Conservation (phyloP, 805 yeast genomes). For the Saccharomyces jurei region DNA sequence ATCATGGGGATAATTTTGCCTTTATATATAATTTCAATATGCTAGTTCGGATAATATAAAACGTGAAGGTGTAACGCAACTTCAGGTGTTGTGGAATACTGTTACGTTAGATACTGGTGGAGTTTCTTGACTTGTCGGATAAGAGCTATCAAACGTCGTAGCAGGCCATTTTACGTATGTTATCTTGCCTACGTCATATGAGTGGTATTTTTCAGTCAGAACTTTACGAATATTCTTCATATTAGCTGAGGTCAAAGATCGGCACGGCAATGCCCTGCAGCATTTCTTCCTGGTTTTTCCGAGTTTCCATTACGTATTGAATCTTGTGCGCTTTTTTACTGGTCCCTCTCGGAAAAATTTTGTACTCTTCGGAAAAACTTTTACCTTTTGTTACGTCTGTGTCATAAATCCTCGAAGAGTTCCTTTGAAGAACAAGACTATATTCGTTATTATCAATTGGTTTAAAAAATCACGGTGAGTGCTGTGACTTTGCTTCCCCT, state of each 20-base stretch:
- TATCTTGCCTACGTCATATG: constrained; percentile 44
- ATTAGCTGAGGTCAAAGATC: not conserved
- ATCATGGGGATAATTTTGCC: constrained; percentile 1
- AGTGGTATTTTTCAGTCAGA: constrained; percentile 50
- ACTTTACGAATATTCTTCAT: constrained; percentile 16
- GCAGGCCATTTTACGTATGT: constrained; percentile 56
- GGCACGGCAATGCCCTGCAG: not conserved
- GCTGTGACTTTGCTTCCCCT: not conserved
- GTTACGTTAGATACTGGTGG: not conserved
- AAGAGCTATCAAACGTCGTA: constrained; percentile 9
- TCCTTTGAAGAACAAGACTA: not conserved
- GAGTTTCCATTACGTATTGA: constrained; percentile 18
- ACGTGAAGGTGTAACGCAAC: constrained; percentile 33
- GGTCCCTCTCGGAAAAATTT: constrained; percentile 36
- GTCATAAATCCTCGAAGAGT: not conserved
- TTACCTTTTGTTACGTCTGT: not conserved
- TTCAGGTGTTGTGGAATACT: not conserved
- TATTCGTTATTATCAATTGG: not conserved
- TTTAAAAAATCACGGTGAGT: not conserved
- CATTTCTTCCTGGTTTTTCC: not conserved
- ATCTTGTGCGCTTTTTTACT: constrained; percentile 53
- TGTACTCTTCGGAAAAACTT: not conserved
- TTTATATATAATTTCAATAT: constrained; percentile 1
- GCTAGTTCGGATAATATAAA: not conserved
- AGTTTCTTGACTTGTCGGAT: not conserved